Evolutionary conservation across 176 grass and related monocot genomes (phyloP), one percentile per base, ranked within the genome.

Genomic region (Oryza brachyantha): DNA sequence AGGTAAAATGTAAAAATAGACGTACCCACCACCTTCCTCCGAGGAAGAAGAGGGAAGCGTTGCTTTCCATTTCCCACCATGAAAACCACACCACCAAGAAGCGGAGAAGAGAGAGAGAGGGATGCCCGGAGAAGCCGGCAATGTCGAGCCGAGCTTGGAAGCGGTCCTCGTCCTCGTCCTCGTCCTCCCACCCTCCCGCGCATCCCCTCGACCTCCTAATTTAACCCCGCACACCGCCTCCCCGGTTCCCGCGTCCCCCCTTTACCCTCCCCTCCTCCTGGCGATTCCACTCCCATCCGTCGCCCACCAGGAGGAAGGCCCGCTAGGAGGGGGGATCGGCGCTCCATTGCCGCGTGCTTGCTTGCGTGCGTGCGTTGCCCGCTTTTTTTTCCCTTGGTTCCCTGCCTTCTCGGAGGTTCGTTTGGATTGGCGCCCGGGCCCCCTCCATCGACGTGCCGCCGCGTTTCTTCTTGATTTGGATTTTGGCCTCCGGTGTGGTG

Each of bases 51-150:
- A 66, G 72, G 72, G 36, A 36, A 29, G 26, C 19, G 80, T 50
- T 19, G 86, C 39, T 55, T 41, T 88, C 81, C 75, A 74, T 68
- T 73, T 77, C 46, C 39, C 26, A 80, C 67, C 79, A 78, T 39
- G 59, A 70, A 70, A 83, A 59, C 26, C 7, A 34, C 14, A 28
- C 21, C 43, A 25, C 61, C 67, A 79, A 85, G 42, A 79, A 35
- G 5, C 5, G 35, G 35, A 3, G 2, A 52, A 52, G n/a, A 52
- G 13, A 45, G 8, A 74, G 21, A 21, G 43, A 46, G 22, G 14
- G 28, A 80, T 84, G 76, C 54, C 86, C 86, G 86, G 64, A 29
- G 87, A 89, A 89, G 87, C 22, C 77, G 87, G 87, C 71, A 75
- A 81, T 43, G 40, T 75, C 16, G 70, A 42, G 40, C 69, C 13